A percentile compares a stretch with the other conserved stretches of the same genome.
phyloP scores from a whole-genome alignment of 1,284 basidiomycete species.

The Microbotryum saponariae region DNA sequence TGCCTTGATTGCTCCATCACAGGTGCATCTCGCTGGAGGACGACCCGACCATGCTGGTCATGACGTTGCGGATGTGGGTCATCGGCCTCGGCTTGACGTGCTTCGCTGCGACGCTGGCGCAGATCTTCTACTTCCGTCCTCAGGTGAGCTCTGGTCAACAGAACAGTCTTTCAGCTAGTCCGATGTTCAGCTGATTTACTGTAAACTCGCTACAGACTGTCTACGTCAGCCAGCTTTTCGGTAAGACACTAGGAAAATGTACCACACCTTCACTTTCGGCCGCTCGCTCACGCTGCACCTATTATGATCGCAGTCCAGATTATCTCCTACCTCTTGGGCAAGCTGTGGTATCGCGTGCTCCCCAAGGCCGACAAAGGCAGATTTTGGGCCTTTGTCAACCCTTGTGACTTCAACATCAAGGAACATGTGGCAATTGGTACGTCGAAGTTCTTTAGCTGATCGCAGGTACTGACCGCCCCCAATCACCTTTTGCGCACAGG shows the following conservation, averaged over 20 bases:
- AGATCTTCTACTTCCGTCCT: conserved; percentile 30
- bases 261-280: too few relatives aligned
- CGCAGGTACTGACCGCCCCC: too few relatives aligned
- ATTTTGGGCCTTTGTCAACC: conserved; percentile 32
- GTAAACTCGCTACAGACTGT: conserved; percentile 18
- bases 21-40: conserved; percentile 31
- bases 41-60: conserved; percentile 25
- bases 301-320: conserved; percentile 14
- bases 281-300: too few relatives aligned
- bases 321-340: conserved; percentile 29
- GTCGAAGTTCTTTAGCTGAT: too few relatives aligned
- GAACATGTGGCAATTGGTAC: conserved; percentile 31
- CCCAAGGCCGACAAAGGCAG: conserved; percentile 22
- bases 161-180: too few relatives aligned
- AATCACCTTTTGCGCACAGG: not conserved
- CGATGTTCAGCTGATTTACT: too few relatives aligned
- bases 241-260: too few relatives aligned
- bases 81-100: conserved; percentile 12
- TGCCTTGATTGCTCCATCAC: not conserved
- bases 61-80: conserved; percentile 18
- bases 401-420: conserved; percentile 32
- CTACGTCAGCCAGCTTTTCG: conserved; percentile 32
- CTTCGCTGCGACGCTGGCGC: conserved; percentile 29
- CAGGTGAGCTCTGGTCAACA: too few relatives aligned
- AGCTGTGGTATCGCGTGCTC: conserved; percentile 16